Conservation (phyloP, 441 rosid genomes). For the Adansonia grandidieri region DNA sequence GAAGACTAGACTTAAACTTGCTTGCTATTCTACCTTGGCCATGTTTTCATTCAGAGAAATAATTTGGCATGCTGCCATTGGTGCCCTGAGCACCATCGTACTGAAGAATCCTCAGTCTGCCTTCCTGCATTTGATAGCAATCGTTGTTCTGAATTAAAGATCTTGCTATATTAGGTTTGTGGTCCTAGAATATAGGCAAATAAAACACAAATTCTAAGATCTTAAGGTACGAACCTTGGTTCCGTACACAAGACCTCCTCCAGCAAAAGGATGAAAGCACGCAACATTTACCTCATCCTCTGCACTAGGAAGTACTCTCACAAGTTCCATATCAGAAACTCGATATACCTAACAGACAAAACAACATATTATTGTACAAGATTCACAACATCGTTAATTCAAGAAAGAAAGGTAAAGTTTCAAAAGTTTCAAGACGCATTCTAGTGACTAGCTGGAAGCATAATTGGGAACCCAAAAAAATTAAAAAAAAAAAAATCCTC, state of each 20-base stretch:
- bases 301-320: conserved; percentile 86
- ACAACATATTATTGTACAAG: conserved; percentile 17
- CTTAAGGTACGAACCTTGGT: conserved; percentile 60
- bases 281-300: conserved; percentile 97
- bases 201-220: neutral
- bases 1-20: conserved; percentile 18
- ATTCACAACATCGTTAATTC: conserved; percentile 4
- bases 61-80: conserved; percentile 50
- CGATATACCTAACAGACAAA: conserved; percentile 64
- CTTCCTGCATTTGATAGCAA: conserved; percentile 66
- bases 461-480: neutral
- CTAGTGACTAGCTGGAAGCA: neutral
- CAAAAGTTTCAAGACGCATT: conserved; percentile 2
- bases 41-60: conserved; percentile 56
- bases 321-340: conserved; percentile 96
- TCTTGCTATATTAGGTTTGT: neutral
- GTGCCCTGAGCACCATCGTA: conserved; percentile 61
- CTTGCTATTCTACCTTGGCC: conserved; percentile 63
- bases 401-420: neutral
- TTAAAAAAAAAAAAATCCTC: neutral
- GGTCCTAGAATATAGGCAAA: neutral
- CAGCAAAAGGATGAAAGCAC: conserved; percentile 83
- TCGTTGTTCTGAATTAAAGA: conserved; percentile 23
- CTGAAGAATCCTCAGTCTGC: conserved; percentile 78
- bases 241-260: conserved; percentile 92